Percentiles rank a stretch among this genome's conserved stretches.
Evolutionary conservation across 192 early-diverging fungal genomes (phyloP).

Genomic region (Dimargaris xerosporica): DNA sequence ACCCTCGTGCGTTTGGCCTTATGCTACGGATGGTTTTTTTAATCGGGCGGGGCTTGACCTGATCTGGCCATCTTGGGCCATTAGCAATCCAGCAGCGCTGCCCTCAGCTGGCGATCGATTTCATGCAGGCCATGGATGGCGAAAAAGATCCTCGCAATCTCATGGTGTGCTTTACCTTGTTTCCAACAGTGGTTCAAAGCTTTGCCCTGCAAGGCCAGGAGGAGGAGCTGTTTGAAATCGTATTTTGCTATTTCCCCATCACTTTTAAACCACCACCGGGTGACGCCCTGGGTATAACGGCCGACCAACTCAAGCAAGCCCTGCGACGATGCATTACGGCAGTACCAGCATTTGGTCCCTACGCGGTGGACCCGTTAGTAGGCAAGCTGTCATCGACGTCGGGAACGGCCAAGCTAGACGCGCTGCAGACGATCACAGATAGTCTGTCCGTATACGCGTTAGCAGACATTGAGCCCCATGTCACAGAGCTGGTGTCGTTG

Average conservation of each 20-base stretch:
- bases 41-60: too few species aligned
- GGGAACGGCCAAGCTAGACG: constrained; percentile 84
- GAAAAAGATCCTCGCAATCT: constrained; percentile 99
- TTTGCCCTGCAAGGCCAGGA: constrained; percentile 68
- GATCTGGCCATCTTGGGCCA: too few species aligned
- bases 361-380: constrained; percentile 74
- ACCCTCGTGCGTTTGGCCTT: too few species aligned
- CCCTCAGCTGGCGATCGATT: constrained; percentile 63
- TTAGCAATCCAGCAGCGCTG: constrained; percentile 46
- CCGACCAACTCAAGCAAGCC: constrained; percentile 73
- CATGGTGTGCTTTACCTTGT: constrained; percentile 65
- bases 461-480: constrained; percentile 41
- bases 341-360: constrained; percentile 58
- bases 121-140: constrained; percentile 79
- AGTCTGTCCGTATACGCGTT: constrained; percentile 65
- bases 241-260: constrained; percentile 99
- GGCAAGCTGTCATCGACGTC: constrained; percentile 82
- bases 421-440: constrained; percentile 73
- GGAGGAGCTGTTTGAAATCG: constrained; percentile 90
- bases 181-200: constrained; percentile 48
- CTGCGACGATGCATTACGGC: constrained; percentile 65
- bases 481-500: constrained; percentile 57
- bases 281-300: constrained; percentile 88
- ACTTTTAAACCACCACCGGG: constrained; percentile 92
- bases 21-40: too few species aligned